Conservation (phyloP, 2,329 filamentous ascomycete genomes). For the Clonostachys rhizophaga region DNA sequence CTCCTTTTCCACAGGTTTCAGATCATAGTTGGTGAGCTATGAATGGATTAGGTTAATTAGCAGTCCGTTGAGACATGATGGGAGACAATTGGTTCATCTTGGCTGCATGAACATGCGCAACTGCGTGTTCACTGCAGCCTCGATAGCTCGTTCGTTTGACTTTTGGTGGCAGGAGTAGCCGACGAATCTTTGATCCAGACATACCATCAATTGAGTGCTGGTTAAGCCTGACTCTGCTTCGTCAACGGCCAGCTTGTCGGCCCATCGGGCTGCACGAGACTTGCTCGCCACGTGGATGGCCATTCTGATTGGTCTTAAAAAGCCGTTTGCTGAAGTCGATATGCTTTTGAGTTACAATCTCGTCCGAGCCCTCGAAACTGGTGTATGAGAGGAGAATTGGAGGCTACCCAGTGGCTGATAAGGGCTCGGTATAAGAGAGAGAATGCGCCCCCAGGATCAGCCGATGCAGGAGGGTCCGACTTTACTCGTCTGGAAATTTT, state of each 20-base stretch:
- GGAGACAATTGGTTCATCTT: not conserved
- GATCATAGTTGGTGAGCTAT: slow-evolving; percentile 76
- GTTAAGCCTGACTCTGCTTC: slow-evolving; percentile 73
- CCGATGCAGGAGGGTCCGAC: too few relatives aligned
- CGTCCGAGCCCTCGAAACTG: too few relatives aligned
- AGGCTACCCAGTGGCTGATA: too few relatives aligned
- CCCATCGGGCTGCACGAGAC: slow-evolving; percentile 34
- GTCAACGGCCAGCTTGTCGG: slow-evolving; percentile 60
- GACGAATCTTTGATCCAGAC: not conserved
- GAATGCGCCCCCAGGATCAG: too few relatives aligned
- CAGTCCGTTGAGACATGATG: not conserved
- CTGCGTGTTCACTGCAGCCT: not conserved
- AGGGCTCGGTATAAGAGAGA: too few relatives aligned
- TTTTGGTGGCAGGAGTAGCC: not conserved
- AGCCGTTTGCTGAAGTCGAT: too few relatives aligned
- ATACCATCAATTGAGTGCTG: slow-evolving; percentile 69
- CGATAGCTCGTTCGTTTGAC: not conserved
- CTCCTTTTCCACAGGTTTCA: slow-evolving; percentile 74
- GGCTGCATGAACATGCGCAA: not conserved
- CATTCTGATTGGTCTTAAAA: not conserved
- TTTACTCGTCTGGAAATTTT: too few relatives aligned
- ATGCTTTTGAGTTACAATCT: too few relatives aligned
- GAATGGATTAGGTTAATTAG: not conserved
- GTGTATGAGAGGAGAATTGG: too few relatives aligned
- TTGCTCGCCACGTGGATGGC: slow-evolving; percentile 16